Evolutionary conservation across 495 filamentous ascomycete genomes (phyloP), one percentile per base, ranked within the genome.

Genomic region (Neurospora tetraspora): DNA sequence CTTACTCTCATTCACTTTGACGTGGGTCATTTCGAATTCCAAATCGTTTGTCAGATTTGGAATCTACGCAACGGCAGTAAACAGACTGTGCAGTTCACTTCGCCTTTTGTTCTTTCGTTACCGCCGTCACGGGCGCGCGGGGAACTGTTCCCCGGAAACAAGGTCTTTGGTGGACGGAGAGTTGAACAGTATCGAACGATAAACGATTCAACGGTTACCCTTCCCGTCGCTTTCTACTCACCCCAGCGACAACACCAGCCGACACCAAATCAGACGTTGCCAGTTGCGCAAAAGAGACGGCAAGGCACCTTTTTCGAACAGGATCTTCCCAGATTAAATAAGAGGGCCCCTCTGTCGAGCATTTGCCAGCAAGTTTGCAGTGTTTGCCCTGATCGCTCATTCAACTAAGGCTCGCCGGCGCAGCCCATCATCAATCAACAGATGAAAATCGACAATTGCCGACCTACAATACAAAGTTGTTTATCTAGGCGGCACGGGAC

Each of bases 401-500:
- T 61, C 53, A 61, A 61, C 53, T 14, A 34, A 61, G 53, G 53
- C 53, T 61, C 53, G 53, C 53, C 27, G 53, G 53, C 53, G 53
- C 27, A 61, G 53, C 53, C 53, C 53, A 31, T 61, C 27, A 34
- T 34, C 53, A 65, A 65, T 27, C 31, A 34, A 65, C 53, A 65
- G 53, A 6, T 16, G 12, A 65, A 65, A 65, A 31, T 59, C 6
- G 61, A 43, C 69, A 69, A 69, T 37, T 71, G 47, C 61, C 73
- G 70, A 72, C 61, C 59, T 18, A 74, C 20, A 69, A 43, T 69
- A 42, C 70, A 36, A 20, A 71, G n/a, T 68, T 40, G 27, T 71
- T 61, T 45, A 36, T 6, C 72, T 61, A 31, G 23, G 42, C 72
- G 73, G 42, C 73, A 74, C 65, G 31, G 53, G 61, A 65, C 69